Conservation (phyloP, 108 stramenopile species). For the Pseudonitzschia delicatissima region DNA sequence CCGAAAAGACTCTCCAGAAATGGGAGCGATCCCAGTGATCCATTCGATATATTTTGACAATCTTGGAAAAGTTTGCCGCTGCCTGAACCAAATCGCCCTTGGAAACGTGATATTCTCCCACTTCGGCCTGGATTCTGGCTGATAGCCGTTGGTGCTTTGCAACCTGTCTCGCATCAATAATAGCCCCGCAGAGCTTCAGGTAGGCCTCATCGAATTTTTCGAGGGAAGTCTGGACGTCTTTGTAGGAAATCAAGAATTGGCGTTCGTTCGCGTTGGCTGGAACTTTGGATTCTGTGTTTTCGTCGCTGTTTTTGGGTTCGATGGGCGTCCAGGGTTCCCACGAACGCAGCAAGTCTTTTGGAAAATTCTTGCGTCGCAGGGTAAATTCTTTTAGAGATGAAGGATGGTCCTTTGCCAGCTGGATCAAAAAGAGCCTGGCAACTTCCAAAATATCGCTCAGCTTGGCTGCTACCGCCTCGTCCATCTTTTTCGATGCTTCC, state of each 20-base stretch:
- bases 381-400: conserved; percentile 44
- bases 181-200: conserved; percentile 47
- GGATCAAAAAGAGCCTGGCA: conserved; percentile 56
- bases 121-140: conserved; percentile 56
- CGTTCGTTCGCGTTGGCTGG: conserved; percentile 10
- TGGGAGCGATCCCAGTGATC: conserved; percentile 75
- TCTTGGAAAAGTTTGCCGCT: conserved; percentile 44
- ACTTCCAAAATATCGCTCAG: conserved; percentile 68
- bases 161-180: conserved; percentile 45
- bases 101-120: conserved; percentile 58
- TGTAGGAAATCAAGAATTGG: conserved; percentile 8
- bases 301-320: background rate
- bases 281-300: background rate
- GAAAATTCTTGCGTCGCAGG: conserved; percentile 30
- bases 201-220: conserved; percentile 49
- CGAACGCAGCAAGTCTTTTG: conserved; percentile 44
- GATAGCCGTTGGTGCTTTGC: conserved; percentile 57
- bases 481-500: conserved; percentile 10
- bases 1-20: conserved; percentile 77
- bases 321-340: conserved; percentile 63
- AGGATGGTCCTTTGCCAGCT: conserved; percentile 54
- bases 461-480: conserved; percentile 45
- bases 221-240: conserved; percentile 21
- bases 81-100: conserved; percentile 54
- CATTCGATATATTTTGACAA: conserved; percentile 49